Evolutionary conservation across 2,329 filamentous ascomycete species (phyloP), one percentile per base, ranked within the genome.

Genomic region (Cercospora nicotianae): DNA sequence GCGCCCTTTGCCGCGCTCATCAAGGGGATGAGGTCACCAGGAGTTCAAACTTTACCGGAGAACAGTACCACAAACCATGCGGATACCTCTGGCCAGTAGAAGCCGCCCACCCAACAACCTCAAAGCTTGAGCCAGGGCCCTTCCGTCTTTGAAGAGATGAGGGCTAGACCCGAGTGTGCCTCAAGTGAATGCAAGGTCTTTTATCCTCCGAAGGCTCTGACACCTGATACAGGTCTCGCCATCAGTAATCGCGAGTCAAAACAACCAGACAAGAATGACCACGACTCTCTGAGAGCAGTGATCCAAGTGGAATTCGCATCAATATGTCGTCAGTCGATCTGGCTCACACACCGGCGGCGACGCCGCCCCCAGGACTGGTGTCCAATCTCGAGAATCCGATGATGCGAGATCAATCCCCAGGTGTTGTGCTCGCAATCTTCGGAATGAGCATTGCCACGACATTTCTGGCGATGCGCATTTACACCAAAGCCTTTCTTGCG

Each of bases 401-500:
- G 13, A 67, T 28, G 12, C 65, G 61, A 39, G 20, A 67, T 26
- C 67, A 55, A 7, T 26, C 31, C 10, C 64, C 65, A 13, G 64
- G 62, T 2, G 59, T 71, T 3, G 42, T 62, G n/a, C 55, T 69
- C 16, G 60, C 64, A 1, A 64, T 67, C 18, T 60, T 67, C 42
- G 69, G 69, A 6, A 69, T 71, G 63, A 61, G 64, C 30, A 26
- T 67, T 20, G 42, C 69, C 26, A 69, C 69, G 23, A n/a, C 60
- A 23, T 69, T 71, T 20, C 13, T 71, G 12, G 10, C 63, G 5
- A 48, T 71, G 13, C 62, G 69, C 23, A 33, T 69, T 5, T 71
- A 71, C 60, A 71, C 69, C 4, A 71, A 71, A 53, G 69, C 69
- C 8, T 45, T 65, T 57, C 60, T 71, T 10, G 65, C 69, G 10